Base-by-base conservation (phyloP, 2,329 filamentous ascomycete genomes). In the Huntiella decipiens region DNA sequence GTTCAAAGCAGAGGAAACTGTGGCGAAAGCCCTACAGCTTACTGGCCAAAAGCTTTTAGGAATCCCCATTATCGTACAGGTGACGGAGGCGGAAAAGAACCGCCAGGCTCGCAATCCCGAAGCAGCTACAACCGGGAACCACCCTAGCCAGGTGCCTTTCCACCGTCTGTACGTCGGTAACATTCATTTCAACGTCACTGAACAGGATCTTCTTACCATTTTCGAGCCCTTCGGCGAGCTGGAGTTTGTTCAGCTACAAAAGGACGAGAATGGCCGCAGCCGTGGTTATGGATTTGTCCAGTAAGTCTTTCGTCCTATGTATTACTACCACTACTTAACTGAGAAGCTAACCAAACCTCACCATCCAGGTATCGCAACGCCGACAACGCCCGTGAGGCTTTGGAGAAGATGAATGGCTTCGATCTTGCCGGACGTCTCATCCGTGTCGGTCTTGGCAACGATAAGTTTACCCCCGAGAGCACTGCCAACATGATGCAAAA, bases 371-470 rank as follows among this genome's bases (percentile, higher is more conserved):
- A 92, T 64, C 79, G 81, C 57, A 83, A 96, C 58, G 86, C 88
- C 49, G 76, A 77, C 53, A 79, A 95, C 63, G 91, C 91, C 58
- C 84, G 88, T 59, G 84, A 94, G 62, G 92, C 91, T 51, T 70
- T 98, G 53, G 86, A 95, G 63, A 94, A 95, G 66, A 95, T 98
- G 88, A 98, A 98, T 65, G 87, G 88, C 53, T 98, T 96, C 66
- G 91, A 96, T 65, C 78, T 98, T 55, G 91, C 91, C 57, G 87
- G 87, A 64, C 87, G 91, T 61, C 86, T 87, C 53, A 96, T 98
- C 62, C 86, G 91, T 60, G 92, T 98, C 63, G 91, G 91, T 64
- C 84, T 98, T 68, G 91, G 91, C 65, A 98, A 95, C 69, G 91
- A 98, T 82, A 96, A 96, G 76, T 96, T 96, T 66, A 96, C 87